Base-by-base conservation (phyloP, 306 rosid genomes). In the Oxytropis ochrocephala region DNA sequence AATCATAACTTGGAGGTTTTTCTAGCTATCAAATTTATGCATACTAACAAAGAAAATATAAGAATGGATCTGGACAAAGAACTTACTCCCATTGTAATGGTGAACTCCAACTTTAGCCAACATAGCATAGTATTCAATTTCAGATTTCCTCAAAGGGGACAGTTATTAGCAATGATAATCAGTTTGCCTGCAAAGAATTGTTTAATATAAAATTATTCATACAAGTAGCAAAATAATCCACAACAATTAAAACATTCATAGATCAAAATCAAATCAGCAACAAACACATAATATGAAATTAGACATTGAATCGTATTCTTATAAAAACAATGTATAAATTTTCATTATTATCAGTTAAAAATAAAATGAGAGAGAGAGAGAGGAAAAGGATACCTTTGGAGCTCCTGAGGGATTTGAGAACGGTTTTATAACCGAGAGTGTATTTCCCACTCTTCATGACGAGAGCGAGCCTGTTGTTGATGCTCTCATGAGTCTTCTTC, bases 401-500 rank as follows among this genome's bases (percentile, higher is more conserved):
- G 76, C 2, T 88, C 67, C 95, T 83, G 0, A 91, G 88, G 16
- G 97, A 69, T 41, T 88, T 88, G 52, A 86, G 87, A 44, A 90
- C 95, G 8, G 97, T 90, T 59, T 90, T 90, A 65, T 88, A 90
- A 1, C 97, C 92, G 62, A 89, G 78, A 3, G 96, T 89, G 24
- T 55, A 89, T 61, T 89, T 89, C 12, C 96, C 96, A 53, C 96
- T 89, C 96, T 89, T 89, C 96, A 89, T 86, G 8, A 89, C 96
- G 64, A 89, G 96, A 64, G 96, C 96, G 21, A 85, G 95, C 85
- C 95, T 86, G 80, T 88, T 90, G 87, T 87, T 90, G 38, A 87
- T 90, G 75, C 86, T 85, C 88, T 90, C 96, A 77, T 90, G 96
- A 4, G 95, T 90, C 90, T 90, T 87, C 90, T 90, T 90, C 84